phyloP scores from a whole-genome alignment of 2,329 filamentous ascomycete species.

The Aspergillus sp. region DNA sequence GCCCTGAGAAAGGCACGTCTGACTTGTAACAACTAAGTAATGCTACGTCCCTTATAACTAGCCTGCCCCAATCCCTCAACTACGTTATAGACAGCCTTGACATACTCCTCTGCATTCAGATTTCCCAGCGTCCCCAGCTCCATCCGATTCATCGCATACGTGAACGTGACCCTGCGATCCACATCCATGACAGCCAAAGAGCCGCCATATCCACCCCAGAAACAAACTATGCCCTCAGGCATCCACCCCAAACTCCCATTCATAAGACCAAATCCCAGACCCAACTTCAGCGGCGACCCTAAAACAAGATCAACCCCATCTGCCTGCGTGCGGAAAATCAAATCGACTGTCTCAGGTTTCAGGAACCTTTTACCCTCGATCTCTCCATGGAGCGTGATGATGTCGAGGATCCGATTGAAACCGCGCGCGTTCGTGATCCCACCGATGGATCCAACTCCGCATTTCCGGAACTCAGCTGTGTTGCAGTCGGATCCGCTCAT shows the following conservation, averaged over 20 bases:
- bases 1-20: too few relatives aligned
- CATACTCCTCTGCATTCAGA: slow-evolving; percentile 32
- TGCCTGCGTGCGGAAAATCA: slow-evolving; percentile 52
- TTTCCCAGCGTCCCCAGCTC: slow-evolving; percentile 35
- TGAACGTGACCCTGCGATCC: slow-evolving; percentile 48
- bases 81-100: slow-evolving; percentile 37
- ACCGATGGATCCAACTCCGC: slow-evolving; percentile 50
- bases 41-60: too few relatives aligned
- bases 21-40: too few relatives aligned
- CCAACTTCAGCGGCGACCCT: slow-evolving; percentile 42
- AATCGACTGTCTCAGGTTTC: slow-evolving; percentile 47
- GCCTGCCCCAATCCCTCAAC: too few relatives aligned
- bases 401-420: slow-evolving; percentile 48
- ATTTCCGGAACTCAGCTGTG: slow-evolving; percentile 41
- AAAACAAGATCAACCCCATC: slow-evolving; percentile 48
- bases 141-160: slow-evolving; percentile 56
- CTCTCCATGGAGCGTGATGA: slow-evolving; percentile 39
- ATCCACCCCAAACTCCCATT: slow-evolving; percentile 30
- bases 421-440: slow-evolving; percentile 53
- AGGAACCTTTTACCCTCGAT: slow-evolving; percentile 45
- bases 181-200: slow-evolving; percentile 51
- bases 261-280: slow-evolving; percentile 48
- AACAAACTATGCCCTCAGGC: slow-evolving; percentile 40
- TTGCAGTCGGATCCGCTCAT: too few relatives aligned
- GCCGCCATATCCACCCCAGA: slow-evolving; percentile 55